phyloP scores from a whole-genome alignment of 2,329 filamentous ascomycete genomes.

The Colletotrichum eleusines region DNA sequence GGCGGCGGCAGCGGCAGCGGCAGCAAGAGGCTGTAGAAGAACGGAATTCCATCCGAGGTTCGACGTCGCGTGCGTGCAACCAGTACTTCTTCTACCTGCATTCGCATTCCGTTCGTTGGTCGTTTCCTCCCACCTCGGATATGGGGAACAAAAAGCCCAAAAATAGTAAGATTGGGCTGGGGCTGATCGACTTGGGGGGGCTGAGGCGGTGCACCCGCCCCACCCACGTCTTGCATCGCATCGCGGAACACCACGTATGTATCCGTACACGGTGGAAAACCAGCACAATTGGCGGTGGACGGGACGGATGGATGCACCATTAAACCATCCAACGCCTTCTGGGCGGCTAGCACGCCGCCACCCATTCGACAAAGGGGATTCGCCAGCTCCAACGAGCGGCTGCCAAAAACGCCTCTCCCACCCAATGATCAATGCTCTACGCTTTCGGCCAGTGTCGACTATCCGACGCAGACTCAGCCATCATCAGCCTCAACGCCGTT shows the following conservation, averaged over 20 bases:
- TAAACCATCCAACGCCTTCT: not conserved
- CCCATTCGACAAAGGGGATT: constrained; percentile 14
- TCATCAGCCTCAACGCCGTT: constrained; percentile 23
- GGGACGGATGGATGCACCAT: constrained; percentile 3
- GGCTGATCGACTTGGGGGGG: constrained; percentile 40
- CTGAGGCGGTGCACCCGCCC: constrained; percentile 40
- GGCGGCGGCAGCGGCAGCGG: constrained; percentile 13
- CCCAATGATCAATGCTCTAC: not conserved
- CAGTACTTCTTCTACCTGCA: constrained; percentile 11
- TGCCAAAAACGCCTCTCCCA: constrained; percentile 4
- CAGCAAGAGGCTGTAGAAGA: constrained; percentile 1
- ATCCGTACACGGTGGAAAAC: not conserved
- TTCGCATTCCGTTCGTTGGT: constrained; percentile 11
- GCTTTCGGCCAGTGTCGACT: constrained; percentile 37
- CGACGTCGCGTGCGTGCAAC: constrained; percentile 1
- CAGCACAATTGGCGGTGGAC: constrained; percentile 2
- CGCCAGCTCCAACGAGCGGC: not conserved
- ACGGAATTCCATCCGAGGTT: constrained; percentile 26
- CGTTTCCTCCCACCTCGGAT: constrained; percentile 12
- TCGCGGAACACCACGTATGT: not conserved
- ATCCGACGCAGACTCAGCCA: constrained; percentile 21
- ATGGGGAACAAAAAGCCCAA: constrained; percentile 28
- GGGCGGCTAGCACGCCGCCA: constrained; percentile 1
- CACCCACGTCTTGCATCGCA: constrained; percentile 24
- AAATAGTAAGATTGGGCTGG: constrained; percentile 43